Conservation (phyloP, 1,284 basidiomycete genomes). For the Schizophyllum amplum region DNA sequence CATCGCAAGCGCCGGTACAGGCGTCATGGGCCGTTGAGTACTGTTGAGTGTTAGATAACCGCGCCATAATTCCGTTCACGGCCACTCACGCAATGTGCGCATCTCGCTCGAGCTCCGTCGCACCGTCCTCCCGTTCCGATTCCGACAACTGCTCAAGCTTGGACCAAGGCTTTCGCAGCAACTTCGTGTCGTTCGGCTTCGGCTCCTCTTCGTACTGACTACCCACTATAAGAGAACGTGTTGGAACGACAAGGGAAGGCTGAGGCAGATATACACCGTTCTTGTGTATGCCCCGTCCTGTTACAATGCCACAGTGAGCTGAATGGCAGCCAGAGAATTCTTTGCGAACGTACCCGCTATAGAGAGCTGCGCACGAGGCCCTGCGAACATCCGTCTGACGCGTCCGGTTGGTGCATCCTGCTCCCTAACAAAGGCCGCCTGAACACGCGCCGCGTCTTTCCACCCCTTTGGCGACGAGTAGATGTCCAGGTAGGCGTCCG, state of each 20-base stretch:
- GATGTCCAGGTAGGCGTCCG: conserved; percentile 59
- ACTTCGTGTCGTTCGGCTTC: not conserved
- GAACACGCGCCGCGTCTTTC: conserved; percentile 41
- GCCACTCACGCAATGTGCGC: conserved; percentile 49
- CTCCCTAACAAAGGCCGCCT: conserved; percentile 59
- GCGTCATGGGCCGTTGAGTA: not conserved
- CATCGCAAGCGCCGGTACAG: not conserved
- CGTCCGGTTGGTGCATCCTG: conserved; percentile 69
- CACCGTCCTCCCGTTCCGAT: conserved; percentile 55
- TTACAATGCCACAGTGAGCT: conserved; percentile 6
- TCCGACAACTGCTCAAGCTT: conserved; percentile 38
- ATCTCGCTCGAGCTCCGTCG: conserved; percentile 59
- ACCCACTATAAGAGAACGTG: not conserved
- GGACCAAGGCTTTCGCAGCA: conserved; percentile 14
- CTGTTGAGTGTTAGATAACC: not conserved
- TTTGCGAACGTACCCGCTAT: conserved; percentile 5
- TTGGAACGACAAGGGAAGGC: conserved; percentile 30
- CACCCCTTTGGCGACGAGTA: conserved; percentile 61
- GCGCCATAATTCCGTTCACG: no score
- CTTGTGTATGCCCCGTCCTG: conserved; percentile 30
- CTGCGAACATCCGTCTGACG: conserved; percentile 47
- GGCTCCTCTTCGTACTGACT: not conserved
- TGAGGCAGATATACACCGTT: conserved; percentile 53
- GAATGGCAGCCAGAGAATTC: not conserved
- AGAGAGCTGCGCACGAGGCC: conserved; percentile 12